phyloP scores from a whole-genome alignment of 192 early-diverging fungal genomes.

The Phlyctochytrium planicorne region DNA sequence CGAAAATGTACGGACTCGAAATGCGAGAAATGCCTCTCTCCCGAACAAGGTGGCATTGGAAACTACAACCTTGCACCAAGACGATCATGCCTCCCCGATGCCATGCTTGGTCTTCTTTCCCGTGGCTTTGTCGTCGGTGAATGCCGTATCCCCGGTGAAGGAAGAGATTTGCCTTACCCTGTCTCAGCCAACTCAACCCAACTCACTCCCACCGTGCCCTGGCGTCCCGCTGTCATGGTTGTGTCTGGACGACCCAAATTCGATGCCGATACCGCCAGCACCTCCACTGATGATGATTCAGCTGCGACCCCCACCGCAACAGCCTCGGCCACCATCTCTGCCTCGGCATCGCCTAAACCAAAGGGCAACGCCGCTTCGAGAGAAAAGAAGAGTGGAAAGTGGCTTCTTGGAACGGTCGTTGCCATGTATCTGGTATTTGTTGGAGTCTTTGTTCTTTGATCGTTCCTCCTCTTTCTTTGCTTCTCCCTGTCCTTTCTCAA shows the following conservation, averaged over 20 bases:
- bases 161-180: neutral
- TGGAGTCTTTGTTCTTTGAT: no score
- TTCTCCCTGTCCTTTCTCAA: no score
- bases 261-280: neutral
- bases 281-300: neutral
- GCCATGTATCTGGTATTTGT: no score
- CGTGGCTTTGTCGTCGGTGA: slow-evolving; percentile 1
- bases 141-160: neutral
- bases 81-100: neutral
- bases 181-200: neutral
- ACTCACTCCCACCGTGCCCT: neutral
- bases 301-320: neutral
- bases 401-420: no score
- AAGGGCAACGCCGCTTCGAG: no score
- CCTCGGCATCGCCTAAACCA: neutral
- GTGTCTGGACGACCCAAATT: neutral
- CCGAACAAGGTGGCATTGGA: neutral
- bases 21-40: neutral
- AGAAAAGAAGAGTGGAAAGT: no score
- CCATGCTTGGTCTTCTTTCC: neutral
- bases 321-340: neutral
- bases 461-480: no score
- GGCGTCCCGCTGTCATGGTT: neutral
- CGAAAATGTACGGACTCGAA: neutral
- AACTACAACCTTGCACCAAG: neutral